Conservation (phyloP, 139 green algal species). For the Chlamydomonas sp. region DNA sequence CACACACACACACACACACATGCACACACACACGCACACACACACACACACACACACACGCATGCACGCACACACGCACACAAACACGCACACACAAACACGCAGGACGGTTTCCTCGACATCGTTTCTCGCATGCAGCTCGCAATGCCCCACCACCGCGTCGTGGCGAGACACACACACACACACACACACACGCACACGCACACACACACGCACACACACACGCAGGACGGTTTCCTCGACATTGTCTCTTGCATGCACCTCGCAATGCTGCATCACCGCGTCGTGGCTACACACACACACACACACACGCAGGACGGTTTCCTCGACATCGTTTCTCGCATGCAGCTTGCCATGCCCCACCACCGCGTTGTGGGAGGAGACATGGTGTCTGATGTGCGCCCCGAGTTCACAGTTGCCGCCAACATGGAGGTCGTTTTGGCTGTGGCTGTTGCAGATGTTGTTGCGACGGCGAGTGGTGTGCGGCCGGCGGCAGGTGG, state of each 20-base stretch:
- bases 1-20: no score
- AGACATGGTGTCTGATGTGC: constrained; percentile 10
- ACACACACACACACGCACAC: no score
- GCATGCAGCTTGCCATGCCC: constrained; percentile 7
- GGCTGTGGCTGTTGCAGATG: background rate
- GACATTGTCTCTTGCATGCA: background rate
- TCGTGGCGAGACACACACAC: no score
- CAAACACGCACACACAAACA: background rate
- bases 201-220: background rate
- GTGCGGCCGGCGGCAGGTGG: background rate
- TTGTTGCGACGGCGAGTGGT: background rate
- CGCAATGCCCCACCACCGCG: no score
- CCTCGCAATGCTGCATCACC: background rate
- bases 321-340: constrained; percentile 20
- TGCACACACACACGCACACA: no score
- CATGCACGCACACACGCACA: no score
- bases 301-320: no score
- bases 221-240: background rate
- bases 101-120: background rate
- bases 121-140: no score
- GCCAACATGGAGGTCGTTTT: constrained; percentile 27
- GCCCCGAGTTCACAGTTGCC: background rate
- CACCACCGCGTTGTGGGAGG: background rate
- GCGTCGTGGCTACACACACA: background rate
- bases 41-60: no score